Evolutionary conservation across 148 eudicot genomes (phyloP), one percentile per base, ranked within the genome.

Genomic region (Amaranthus hypochondriacus): DNA sequence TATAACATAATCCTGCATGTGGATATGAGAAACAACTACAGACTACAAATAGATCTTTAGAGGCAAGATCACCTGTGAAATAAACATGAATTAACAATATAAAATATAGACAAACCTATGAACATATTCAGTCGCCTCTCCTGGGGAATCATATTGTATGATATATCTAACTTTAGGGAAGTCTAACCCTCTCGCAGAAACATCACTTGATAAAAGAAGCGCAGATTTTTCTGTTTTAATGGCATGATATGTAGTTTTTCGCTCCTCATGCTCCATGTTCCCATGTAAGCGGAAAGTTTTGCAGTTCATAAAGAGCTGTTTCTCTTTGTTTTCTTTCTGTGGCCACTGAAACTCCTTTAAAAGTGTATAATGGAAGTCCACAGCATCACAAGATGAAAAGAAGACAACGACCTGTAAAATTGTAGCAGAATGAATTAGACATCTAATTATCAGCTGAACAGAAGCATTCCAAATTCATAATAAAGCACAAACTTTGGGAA

Each of bases 91-190:
- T 4, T 46, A 14, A 39, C 14, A 59, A 43, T 47, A 57, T 21
- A 18, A 7, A 28, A n/a, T 53, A 28, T 64, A 48, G 28, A 74
- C 75, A 48, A 75, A 95, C 99, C 99, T 88, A 75, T 95, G 99
- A 66, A 95, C 99, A 86, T 92, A 95, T 87, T 95, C 99, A 56
- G 90, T 90, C 77, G 97, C 96, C 80, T 95, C 99, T 69, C 97
- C 99, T 2, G 99, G 97, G 66, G 99, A 87, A 80, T 95, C 99
- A 82, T 95, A 95, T 67, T 95, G 99, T 87, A 95, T 85, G 81
- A 95, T 92, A 75, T 92, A 92, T 84, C 84, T 86, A 63, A 95
- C 97, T 81, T 87, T 86, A 48, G 96, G 97, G 75, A 95, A 89
- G 81, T 95, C 99, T 84, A 95, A 82, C 69, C 99, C 99, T 84